phyloP scores from a whole-genome alignment of 2,329 filamentous ascomycete genomes.

The Hypoxylon sp. region DNA sequence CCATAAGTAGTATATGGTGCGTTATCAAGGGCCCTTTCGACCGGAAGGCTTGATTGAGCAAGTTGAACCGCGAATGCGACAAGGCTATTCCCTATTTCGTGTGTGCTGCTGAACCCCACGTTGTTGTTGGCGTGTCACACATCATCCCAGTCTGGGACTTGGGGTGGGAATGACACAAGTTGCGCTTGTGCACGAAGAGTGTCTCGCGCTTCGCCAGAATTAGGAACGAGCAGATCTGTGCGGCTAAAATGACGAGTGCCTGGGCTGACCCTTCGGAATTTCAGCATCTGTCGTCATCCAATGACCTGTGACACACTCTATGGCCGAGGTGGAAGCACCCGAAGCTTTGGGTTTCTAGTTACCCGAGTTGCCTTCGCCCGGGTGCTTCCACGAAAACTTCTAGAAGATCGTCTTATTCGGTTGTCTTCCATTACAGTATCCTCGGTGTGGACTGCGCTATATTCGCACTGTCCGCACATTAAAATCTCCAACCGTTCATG shows the following conservation, averaged over 20 bases:
- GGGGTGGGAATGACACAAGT: slow-evolving; percentile 28
- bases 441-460: neutral
- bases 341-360: slow-evolving; percentile 38
- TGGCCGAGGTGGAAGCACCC: slow-evolving; percentile 38
- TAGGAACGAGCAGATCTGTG: slow-evolving; percentile 39
- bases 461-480: slow-evolving; percentile 19
- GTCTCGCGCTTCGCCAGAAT: slow-evolving; percentile 40
- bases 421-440: slow-evolving; percentile 19
- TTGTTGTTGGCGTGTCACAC: slow-evolving; percentile 33
- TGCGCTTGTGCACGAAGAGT: neutral
- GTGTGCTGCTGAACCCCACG: slow-evolving; percentile 31
- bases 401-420: slow-evolving; percentile 41
- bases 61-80: slow-evolving; percentile 44
- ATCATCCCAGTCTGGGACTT: slow-evolving; percentile 22
- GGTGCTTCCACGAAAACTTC: slow-evolving; percentile 41
- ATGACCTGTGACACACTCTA: slow-evolving; percentile 30
- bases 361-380: slow-evolving; percentile 29
- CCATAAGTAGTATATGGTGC: slow-evolving; percentile 42
- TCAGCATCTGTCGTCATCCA: slow-evolving; percentile 36
- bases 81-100: slow-evolving; percentile 25
- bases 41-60: slow-evolving; percentile 44
- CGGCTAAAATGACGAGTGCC: slow-evolving; percentile 43
- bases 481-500: slow-evolving; percentile 30
- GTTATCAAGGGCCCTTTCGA: slow-evolving; percentile 32
- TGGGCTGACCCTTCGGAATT: slow-evolving; percentile 41